phyloP scores from a whole-genome alignment of 345 rosid species.

The Erucastrum elatum region DNA sequence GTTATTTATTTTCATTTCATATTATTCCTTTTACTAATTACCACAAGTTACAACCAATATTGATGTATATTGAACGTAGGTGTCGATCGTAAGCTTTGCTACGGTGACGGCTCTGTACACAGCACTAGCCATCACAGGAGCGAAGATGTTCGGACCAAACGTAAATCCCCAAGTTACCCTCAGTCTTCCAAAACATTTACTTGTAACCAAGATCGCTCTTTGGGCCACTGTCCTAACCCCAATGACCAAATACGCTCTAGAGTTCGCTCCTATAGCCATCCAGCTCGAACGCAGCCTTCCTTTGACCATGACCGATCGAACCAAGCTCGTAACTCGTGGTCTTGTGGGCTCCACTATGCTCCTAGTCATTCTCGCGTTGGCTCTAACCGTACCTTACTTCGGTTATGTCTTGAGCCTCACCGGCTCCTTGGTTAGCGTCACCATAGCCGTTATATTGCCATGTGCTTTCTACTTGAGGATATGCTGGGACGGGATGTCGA shows the following conservation, averaged over 20 bases:
- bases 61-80: conserved; percentile 25
- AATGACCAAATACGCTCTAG: conserved; percentile 78
- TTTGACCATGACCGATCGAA: conserved; percentile 38
- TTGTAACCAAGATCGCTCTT: conserved; percentile 66
- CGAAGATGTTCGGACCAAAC: conserved; percentile 62
- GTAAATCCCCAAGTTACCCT: conserved; percentile 73
- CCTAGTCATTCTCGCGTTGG: conserved; percentile 52
- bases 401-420: conserved; percentile 71
- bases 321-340: conserved; percentile 51
- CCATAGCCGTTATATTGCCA: conserved; percentile 56
- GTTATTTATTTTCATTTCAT: too few relatives aligned
- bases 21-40: too few relatives aligned
- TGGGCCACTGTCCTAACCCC: conserved; percentile 84
- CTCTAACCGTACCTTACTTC: conserved; percentile 63
- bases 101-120: conserved; percentile 54
- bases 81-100: conserved; percentile 69
- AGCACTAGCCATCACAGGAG: conserved; percentile 65
- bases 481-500: conserved; percentile 38
- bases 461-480: conserved; percentile 33
- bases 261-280: conserved; percentile 76
- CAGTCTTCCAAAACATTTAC: conserved; percentile 57
- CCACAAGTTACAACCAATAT: too few relatives aligned
- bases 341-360: conserved; percentile 55
- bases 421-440: conserved; percentile 63
- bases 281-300: conserved; percentile 64